Conservation (phyloP, 225 moss, liverwort and hornwort species). For the Sphagnum tenellum region DNA sequence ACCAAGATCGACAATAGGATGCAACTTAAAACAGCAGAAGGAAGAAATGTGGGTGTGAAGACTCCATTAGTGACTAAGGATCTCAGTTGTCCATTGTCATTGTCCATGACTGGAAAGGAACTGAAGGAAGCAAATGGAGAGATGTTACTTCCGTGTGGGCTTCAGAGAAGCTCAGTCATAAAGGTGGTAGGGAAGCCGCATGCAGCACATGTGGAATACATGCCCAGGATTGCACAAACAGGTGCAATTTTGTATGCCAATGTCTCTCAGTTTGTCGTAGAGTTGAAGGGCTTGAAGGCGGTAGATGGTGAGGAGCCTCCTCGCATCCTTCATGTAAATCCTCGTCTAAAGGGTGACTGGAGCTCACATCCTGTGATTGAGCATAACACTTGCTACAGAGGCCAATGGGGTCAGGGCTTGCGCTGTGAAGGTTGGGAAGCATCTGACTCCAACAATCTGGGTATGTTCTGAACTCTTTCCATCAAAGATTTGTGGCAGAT, state of each 20-base stretch:
- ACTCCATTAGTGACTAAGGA: constrained; percentile 8
- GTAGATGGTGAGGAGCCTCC: constrained; percentile 48
- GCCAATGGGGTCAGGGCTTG: constrained; percentile 49
- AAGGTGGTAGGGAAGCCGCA: constrained; percentile 38
- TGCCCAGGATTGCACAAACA: constrained; percentile 42
- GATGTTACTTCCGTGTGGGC: constrained; percentile 47
- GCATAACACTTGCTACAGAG: constrained; percentile 55
- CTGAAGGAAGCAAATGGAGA: constrained; percentile 26
- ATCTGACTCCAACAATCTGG: constrained; percentile 31
- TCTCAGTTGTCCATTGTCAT: constrained; percentile 33
- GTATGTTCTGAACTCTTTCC: constrained; percentile 3
- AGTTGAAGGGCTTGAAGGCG: constrained; percentile 49
- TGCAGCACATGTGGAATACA: constrained; percentile 45
- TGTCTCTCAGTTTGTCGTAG: constrained; percentile 50
- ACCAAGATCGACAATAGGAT: too few relatives aligned
- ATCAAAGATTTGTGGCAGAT: too few relatives aligned
- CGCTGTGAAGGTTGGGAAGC: constrained; percentile 51
- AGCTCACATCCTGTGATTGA: constrained; percentile 64
- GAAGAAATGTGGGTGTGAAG: not conserved
- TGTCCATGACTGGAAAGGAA: constrained; percentile 16
- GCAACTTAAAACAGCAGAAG: too few relatives aligned
- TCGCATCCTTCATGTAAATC: constrained; percentile 51
- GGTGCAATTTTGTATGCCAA: constrained; percentile 44
- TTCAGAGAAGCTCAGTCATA: constrained; percentile 49
- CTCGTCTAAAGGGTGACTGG: constrained; percentile 51